Evolutionary conservation across 768 basidiomycete species (phyloP).

Genomic region (Mycena sanguinolenta): DNA sequence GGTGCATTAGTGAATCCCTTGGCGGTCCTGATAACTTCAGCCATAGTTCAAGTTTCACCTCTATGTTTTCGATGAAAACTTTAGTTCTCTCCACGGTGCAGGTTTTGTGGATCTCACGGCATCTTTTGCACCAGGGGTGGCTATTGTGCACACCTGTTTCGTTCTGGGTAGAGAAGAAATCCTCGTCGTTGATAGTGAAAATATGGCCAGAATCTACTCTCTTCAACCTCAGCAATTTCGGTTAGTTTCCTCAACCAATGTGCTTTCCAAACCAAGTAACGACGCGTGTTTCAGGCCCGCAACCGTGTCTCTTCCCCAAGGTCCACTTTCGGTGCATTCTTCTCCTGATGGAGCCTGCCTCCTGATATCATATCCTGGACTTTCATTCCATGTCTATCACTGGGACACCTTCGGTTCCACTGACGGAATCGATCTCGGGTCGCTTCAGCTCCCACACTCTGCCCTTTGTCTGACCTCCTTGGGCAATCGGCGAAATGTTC

Average conservation of each 20-base stretch:
- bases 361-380: constrained; percentile 47
- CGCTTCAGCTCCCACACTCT: constrained; percentile 47
- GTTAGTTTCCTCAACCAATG: constrained; percentile 51
- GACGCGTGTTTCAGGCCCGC: too few relatives aligned
- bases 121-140: constrained; percentile 55
- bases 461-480: constrained; percentile 60
- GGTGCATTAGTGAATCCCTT: background rate
- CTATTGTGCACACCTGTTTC: constrained; percentile 56
- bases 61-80: constrained; percentile 62
- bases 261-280: too few relatives aligned
- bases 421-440: constrained; percentile 56
- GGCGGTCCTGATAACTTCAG: background rate
- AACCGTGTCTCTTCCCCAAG: constrained; percentile 51
- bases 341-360: constrained; percentile 71
- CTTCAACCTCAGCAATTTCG: constrained; percentile 67
- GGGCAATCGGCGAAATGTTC: constrained; percentile 53
- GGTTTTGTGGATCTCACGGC: constrained; percentile 52
- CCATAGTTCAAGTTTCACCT: constrained; percentile 56
- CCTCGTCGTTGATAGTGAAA: constrained; percentile 63
- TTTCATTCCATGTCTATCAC: constrained; percentile 59
- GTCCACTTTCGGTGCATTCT: constrained; percentile 54
- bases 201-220: too few relatives aligned
- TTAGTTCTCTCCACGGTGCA: constrained; percentile 57
- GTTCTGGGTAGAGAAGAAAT: constrained; percentile 66
- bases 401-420: constrained; percentile 70